Evolutionary conservation across 1,284 basidiomycete genomes (phyloP).

Genomic region (Fomitiporia mediterranea): DNA sequence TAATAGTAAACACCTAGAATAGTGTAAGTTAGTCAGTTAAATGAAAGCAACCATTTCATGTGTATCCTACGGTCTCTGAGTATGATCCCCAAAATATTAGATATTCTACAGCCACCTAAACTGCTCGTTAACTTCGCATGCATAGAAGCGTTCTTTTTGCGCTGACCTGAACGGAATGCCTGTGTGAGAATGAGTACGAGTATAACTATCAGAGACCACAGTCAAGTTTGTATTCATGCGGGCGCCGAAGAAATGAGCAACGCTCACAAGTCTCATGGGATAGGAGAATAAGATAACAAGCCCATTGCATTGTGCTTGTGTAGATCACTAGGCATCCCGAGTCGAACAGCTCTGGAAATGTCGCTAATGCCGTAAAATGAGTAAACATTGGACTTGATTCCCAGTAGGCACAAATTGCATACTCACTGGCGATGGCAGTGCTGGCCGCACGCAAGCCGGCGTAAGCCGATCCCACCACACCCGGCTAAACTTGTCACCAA

Average conservation of each 20-base stretch:
- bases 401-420: background rate
- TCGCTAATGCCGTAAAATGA: background rate
- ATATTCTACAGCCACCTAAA: background rate
- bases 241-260: background rate
- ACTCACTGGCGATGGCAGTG: background rate
- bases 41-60: background rate
- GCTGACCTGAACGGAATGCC: background rate
- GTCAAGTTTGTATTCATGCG: background rate
- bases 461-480: background rate
- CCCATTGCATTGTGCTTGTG: slow-evolving; percentile 1
- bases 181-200: background rate
- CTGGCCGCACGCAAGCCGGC: background rate
- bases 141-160: background rate
- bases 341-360: background rate
- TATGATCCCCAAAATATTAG: background rate
- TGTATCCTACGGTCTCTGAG: background rate
- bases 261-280: slow-evolving; percentile 4
- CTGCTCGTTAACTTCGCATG: background rate
- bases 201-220: background rate
- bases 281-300: background rate
- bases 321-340: slow-evolving; percentile 3
- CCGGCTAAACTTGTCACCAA: slow-evolving; percentile 5
- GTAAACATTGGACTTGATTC: background rate
- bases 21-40: background rate
- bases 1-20: slow-evolving; percentile 9